These are phyloP conservation scores for Graphiopsis chlorocephala DNA, from an alignment of 2,329 filamentous ascomycete genomes.

Conservation along the genomic window DNA sequence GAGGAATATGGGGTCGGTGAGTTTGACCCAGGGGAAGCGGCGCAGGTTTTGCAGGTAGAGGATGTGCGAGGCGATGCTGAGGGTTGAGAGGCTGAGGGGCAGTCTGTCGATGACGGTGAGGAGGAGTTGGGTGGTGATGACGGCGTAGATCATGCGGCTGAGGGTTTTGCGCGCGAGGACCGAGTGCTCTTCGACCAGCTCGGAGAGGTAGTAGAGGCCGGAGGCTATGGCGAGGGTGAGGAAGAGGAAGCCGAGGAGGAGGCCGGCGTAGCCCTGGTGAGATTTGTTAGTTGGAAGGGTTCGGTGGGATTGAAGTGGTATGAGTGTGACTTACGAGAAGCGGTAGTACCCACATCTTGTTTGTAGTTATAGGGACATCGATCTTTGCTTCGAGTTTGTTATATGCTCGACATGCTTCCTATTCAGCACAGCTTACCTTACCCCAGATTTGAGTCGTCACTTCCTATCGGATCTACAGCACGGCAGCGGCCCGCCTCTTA, in stretches of 20 bases:
- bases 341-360: conserved; percentile 89
- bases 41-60: conserved; percentile 87
- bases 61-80: conserved; percentile 77
- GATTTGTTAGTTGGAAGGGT: conserved; percentile 12
- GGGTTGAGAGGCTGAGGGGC: conserved; percentile 67
- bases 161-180: conserved; percentile 88
- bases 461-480: background rate
- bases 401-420: background rate
- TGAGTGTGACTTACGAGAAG: conserved; percentile 52
- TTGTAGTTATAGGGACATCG: background rate
- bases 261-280: conserved; percentile 70
- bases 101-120: conserved; percentile 83
- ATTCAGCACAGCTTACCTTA: conserved; percentile 6
- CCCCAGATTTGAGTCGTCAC: background rate
- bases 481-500: background rate
- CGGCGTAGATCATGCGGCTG: conserved; percentile 76
- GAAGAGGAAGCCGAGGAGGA: conserved; percentile 86
- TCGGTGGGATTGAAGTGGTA: background rate
- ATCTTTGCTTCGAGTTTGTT: background rate
- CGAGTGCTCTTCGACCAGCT: conserved; percentile 96
- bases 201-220: conserved; percentile 97
- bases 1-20: conserved; percentile 84
- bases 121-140: conserved; percentile 71
- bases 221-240: conserved; percentile 94
- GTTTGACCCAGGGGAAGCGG: conserved; percentile 72